phyloP scores from a whole-genome alignment of 2,329 filamentous ascomycete genomes.

The Ilyonectria mors-panacis region DNA sequence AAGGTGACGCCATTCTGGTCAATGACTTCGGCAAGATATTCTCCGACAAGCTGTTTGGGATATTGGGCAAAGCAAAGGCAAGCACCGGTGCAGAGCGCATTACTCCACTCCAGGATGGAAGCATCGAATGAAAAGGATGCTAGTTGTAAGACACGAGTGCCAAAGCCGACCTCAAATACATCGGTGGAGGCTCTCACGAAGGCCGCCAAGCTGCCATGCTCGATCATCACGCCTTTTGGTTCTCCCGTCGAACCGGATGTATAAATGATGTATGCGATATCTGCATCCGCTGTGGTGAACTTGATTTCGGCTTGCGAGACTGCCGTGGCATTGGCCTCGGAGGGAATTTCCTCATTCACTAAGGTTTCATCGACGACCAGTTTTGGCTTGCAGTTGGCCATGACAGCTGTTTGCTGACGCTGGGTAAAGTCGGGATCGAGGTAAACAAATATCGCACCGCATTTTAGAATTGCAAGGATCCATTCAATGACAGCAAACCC shows the following conservation, averaged over 20 bases:
- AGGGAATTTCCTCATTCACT: background rate
- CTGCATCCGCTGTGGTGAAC: background rate
- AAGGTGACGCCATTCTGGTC: background rate
- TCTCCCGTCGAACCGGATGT: slow-evolving; percentile 9
- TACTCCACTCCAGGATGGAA: slow-evolving; percentile 5
- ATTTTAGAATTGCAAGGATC: slow-evolving; percentile 2
- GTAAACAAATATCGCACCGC: slow-evolving; percentile 1
- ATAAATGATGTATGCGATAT: slow-evolving; percentile 12
- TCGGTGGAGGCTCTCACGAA: background rate
- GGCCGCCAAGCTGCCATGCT: slow-evolving; percentile 4
- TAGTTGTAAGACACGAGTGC: slow-evolving; percentile 2
- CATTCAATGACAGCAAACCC: slow-evolving; percentile 2
- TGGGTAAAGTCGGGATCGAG: background rate
- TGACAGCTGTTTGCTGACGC: background rate
- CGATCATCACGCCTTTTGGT: slow-evolving; percentile 7
- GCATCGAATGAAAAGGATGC: slow-evolving; percentile 10
- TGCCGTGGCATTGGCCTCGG: background rate
- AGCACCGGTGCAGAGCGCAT: background rate
- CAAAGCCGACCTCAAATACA: slow-evolving; percentile 1
- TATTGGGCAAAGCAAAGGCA: slow-evolving; percentile 3
- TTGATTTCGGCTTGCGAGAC: background rate
- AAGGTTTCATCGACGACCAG: background rate
- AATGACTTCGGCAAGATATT: slow-evolving; percentile 6
- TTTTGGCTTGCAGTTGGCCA: background rate
- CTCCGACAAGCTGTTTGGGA: slow-evolving; percentile 1